phyloP scores from a whole-genome alignment of 768 basidiomycete genomes.

The Amylocystis lapponica region DNA sequence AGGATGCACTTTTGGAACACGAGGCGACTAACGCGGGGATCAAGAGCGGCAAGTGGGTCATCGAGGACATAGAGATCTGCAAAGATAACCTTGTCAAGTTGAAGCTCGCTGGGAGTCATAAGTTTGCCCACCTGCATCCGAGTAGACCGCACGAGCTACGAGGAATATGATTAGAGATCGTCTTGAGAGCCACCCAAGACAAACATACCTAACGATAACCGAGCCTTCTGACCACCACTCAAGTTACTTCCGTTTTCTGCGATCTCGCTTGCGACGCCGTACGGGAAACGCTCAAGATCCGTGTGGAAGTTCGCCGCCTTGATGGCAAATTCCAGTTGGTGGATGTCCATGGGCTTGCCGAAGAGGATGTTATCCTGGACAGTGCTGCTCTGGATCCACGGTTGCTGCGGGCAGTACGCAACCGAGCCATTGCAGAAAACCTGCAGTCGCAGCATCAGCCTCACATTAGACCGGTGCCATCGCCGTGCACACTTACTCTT shows the following conservation, averaged over 20 bases:
- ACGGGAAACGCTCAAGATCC: slow-evolving; percentile 45
- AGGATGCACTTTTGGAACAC: slow-evolving; percentile 83
- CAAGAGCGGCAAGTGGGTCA: slow-evolving; percentile 85
- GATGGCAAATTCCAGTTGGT: slow-evolving; percentile 77
- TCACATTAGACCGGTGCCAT: not conserved
- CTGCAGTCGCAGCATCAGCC: not conserved
- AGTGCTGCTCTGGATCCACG: slow-evolving; percentile 84
- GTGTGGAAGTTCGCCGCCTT: slow-evolving; percentile 58
- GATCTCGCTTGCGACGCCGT: slow-evolving; percentile 49
- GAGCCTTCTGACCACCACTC: not conserved
- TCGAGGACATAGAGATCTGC: slow-evolving; percentile 88
- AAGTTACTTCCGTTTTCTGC: slow-evolving; percentile 65
- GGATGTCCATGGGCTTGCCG: slow-evolving; percentile 75
- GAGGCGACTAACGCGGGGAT: slow-evolving; percentile 86
- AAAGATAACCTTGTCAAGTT: too few species aligned
- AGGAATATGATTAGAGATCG: slow-evolving; percentile 78
- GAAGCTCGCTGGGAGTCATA: too few species aligned
- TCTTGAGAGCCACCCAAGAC: slow-evolving; percentile 82
- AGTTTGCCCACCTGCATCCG: too few species aligned
- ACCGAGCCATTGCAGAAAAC: slow-evolving; percentile 75
- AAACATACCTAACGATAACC: slow-evolving; percentile 59
- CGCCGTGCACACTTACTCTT: slow-evolving; percentile 33
- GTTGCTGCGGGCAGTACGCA: slow-evolving; percentile 79
- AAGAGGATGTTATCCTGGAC: slow-evolving; percentile 89
- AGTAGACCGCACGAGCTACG: slow-evolving; percentile 86